Evolutionary conservation across 331 rosid genomes (phyloP).

Genomic region (Telfairia occidentalis): DNA sequence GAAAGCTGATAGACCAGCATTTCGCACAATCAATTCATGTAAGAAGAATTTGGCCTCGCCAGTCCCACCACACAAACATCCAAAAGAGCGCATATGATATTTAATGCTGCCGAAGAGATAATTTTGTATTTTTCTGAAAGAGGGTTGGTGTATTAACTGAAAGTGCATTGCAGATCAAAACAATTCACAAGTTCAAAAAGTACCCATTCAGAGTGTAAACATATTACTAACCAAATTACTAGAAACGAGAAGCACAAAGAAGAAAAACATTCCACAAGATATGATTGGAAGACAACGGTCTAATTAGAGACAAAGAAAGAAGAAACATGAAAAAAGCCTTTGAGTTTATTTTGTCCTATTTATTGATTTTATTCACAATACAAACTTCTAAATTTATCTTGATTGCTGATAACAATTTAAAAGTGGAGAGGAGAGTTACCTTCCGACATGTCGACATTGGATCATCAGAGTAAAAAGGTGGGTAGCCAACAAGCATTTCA

Average conservation of each 20-base stretch:
- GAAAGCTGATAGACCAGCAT: neutral
- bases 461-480: constrained; percentile 98
- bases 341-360: neutral
- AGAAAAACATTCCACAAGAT: neutral
- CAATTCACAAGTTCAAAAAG: neutral
- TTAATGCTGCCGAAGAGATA: neutral
- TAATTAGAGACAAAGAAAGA: neutral
- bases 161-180: neutral
- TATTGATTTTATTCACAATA: neutral
- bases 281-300: neutral
- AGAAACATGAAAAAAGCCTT: neutral
- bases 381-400: neutral
- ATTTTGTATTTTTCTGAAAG: neutral
- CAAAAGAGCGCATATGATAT: neutral
- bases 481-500: constrained; percentile 94
- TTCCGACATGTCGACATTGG: constrained; percentile 96
- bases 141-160: neutral
- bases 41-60: neutral
- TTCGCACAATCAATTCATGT: neutral
- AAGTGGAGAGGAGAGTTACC: constrained; percentile 31
- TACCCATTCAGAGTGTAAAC: neutral
- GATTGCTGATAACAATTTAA: neutral
- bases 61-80: neutral
- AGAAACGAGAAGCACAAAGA: neutral
- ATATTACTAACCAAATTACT: neutral